phyloP scores from a whole-genome alignment of 257 asterid genomes.

The Nicotiana tabacum region DNA sequence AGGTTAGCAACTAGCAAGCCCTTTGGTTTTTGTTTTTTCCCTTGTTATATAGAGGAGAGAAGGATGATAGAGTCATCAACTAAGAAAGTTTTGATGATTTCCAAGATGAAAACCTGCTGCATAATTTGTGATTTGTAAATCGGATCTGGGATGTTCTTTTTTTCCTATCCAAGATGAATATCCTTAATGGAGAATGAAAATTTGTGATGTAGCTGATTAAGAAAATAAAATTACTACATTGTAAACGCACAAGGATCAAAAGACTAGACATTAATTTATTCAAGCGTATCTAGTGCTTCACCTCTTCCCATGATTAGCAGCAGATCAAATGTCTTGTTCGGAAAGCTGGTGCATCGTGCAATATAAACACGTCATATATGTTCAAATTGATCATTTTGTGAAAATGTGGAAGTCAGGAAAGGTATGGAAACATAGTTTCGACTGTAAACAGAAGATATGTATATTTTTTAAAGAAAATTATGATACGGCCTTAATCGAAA shows the following conservation, averaged over 20 bases:
- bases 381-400: background rate
- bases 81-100: conserved; percentile 1
- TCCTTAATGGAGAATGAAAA: background rate
- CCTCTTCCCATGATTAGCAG: background rate
- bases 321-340: background rate
- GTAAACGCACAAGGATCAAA: background rate
- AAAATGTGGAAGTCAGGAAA: background rate
- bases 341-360: background rate
- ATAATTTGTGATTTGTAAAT: background rate
- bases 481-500: no score
- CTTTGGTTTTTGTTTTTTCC: background rate
- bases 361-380: background rate
- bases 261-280: background rate
- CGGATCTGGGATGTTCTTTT: background rate
- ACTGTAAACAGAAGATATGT: background rate
- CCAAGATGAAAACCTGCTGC: background rate
- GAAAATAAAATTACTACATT: background rate
- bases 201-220: background rate
- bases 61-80: background rate
- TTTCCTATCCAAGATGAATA: background rate
- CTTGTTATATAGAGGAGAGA: background rate
- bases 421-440: background rate
- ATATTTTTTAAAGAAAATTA: no score
- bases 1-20: background rate
- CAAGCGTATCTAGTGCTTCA: background rate